phyloP scores from a whole-genome alignment of 345 rosid species.

The Populus deltoides region DNA sequence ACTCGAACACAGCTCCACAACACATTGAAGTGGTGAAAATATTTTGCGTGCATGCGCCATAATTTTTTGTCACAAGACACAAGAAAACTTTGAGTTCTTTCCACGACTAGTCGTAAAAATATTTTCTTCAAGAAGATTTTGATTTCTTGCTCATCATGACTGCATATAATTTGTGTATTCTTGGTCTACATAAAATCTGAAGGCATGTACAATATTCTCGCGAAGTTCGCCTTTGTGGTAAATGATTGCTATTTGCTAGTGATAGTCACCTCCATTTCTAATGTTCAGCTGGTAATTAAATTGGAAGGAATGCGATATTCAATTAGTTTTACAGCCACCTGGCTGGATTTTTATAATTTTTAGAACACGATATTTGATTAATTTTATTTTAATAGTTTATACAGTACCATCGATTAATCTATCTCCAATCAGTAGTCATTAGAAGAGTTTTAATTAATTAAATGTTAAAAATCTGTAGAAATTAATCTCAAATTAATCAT shows the following conservation, averaged over 20 bases:
- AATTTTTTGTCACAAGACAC: not conserved
- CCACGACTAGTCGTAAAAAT: not conserved
- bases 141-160: not conserved
- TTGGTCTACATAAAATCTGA: not conserved
- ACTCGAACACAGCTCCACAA: not conserved
- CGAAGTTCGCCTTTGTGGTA: not conserved
- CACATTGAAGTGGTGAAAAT: not conserved
- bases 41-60: constrained; percentile 7
- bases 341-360: too few species aligned
- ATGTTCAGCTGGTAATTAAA: too few species aligned
- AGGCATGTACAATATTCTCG: not conserved
- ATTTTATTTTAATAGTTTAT: too few species aligned
- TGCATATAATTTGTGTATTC: not conserved
- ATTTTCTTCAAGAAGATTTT: not conserved
- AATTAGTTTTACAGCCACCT: too few species aligned
- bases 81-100: not conserved
- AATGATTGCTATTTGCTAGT: not conserved
- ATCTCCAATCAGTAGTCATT: too few species aligned
- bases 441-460: too few species aligned
- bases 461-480: too few species aligned
- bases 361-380: too few species aligned
- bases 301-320: too few species aligned
- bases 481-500: not conserved
- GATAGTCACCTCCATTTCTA: too few species aligned
- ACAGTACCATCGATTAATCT: too few species aligned